These are phyloP conservation scores for Pilasporangium apinafurcum DNA, from an alignment of 352 stramenopile species.

Conservation along the genomic window DNA sequence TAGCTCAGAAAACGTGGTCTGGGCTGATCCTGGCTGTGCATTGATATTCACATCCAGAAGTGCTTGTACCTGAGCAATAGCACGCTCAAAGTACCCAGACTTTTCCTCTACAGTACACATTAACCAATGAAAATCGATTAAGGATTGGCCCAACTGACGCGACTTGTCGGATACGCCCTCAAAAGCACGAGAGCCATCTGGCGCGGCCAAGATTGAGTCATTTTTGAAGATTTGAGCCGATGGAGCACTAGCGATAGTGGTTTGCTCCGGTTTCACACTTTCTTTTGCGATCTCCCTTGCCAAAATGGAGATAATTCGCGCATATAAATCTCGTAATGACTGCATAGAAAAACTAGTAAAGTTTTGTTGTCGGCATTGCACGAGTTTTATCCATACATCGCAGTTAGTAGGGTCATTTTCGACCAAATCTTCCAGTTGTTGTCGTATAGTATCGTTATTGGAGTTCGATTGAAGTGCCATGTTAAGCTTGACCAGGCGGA, in stretches of 20 bases:
- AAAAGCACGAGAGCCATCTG: constrained; percentile 1
- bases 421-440: constrained; percentile 47
- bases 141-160: constrained; percentile 7
- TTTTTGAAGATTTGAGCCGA: constrained; percentile 20
- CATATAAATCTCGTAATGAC: constrained; percentile 60
- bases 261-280: too few species aligned
- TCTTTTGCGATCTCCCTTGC: constrained; percentile 15
- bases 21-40: neutral
- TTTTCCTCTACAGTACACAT: constrained; percentile 51
- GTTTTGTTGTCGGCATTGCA: constrained; percentile 43
- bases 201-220: constrained; percentile 11
- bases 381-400: constrained; percentile 49
- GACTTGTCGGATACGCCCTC: neutral
- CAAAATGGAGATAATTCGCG: constrained; percentile 48
- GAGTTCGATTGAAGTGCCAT: constrained; percentile 18
- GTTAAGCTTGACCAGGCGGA: constrained; percentile 50
- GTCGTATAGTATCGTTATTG: constrained; percentile 21
- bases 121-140: constrained; percentile 42
- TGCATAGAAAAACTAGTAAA: constrained; percentile 73
- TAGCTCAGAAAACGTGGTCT: constrained; percentile 6
- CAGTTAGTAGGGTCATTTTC: constrained; percentile 34
- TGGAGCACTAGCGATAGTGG: too few species aligned
- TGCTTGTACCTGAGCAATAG: constrained; percentile 61
- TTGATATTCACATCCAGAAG: constrained; percentile 45
- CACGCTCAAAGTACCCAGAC: constrained; percentile 51